Conservation (phyloP, 139 green algal species). For the Chlamydomonas schloesseri region DNA sequence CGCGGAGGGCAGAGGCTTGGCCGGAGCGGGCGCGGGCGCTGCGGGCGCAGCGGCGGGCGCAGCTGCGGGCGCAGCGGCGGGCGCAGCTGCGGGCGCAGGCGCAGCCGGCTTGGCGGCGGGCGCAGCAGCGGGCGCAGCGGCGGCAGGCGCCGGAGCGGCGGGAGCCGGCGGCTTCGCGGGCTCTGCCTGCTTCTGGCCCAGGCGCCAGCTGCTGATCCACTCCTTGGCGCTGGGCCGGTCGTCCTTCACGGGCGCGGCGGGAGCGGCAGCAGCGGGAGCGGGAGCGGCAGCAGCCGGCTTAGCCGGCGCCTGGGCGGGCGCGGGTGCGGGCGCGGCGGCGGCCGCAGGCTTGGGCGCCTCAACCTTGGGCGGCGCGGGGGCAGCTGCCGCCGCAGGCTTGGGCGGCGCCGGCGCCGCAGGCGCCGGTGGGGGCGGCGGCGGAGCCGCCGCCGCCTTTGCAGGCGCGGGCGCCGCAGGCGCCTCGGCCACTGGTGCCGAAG, state of each 20-base stretch:
- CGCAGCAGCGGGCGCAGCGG: neutral
- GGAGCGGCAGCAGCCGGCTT: neutral
- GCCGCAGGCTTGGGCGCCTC: neutral
- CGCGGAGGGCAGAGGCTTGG: neutral
- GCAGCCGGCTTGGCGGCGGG: neutral
- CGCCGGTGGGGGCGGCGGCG: neutral
- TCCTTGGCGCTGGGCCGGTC: conserved; percentile 21
- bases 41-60: neutral
- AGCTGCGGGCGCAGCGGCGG: neutral
- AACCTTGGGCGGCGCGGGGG: neutral
- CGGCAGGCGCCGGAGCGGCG: neutral
- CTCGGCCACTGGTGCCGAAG: no score
- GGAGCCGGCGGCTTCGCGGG: neutral
- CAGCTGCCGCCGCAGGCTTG: neutral
- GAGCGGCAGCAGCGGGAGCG: neutral
- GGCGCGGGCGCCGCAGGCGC: neutral
- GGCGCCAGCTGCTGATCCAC: conserved; percentile 22
- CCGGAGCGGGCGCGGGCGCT: neutral
- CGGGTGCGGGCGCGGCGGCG: neutral
- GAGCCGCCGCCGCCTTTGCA: neutral
- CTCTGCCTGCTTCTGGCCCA: neutral
- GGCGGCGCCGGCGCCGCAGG: no score
- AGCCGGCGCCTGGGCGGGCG: neutral
- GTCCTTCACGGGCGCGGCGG: neutral
- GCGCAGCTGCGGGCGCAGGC: neutral